A percentile compares a stretch with the other conserved stretches of the same genome.
Conservation (phyloP, 371 early-diverging fungal species). For the Mycotypha africana region DNA sequence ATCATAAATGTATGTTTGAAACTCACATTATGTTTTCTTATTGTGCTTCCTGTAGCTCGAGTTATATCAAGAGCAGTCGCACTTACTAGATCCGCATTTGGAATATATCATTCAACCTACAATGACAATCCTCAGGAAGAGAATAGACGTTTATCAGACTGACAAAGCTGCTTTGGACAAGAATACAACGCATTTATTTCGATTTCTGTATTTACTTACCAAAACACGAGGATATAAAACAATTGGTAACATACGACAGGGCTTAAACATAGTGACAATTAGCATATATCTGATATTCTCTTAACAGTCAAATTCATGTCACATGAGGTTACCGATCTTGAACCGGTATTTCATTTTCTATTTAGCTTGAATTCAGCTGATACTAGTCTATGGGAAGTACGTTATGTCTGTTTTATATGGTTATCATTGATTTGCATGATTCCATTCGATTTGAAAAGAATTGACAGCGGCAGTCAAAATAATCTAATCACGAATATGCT, state of each 20-base stretch:
- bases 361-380: conserved; percentile 20
- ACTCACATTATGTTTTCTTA: background rate
- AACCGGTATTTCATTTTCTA: conserved; percentile 70
- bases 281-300: too few relatives aligned
- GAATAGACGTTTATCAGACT: conserved; percentile 22
- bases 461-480: conserved; percentile 66
- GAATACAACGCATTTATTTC: conserved; percentile 36
- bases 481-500: conserved; percentile 52
- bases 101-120: conserved; percentile 67
- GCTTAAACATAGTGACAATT: too few relatives aligned
- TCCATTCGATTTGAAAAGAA: conserved; percentile 84
- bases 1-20: too few relatives aligned
- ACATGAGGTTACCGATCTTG: conserved; percentile 86
- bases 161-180: background rate
- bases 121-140: conserved; percentile 50
- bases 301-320: conserved; percentile 76
- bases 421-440: conserved; percentile 87
- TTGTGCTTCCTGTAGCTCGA: conserved; percentile 40
- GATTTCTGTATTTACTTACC: conserved; percentile 61
- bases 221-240: conserved; percentile 92
- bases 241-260: conserved; percentile 36
- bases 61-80: conserved; percentile 84
- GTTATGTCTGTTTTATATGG: conserved; percentile 81
- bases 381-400: conserved; percentile 59
- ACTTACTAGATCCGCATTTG: conserved; percentile 81